Base-by-base conservation (phyloP, 768 basidiomycete species). In the Leucogyrophana mollusca region DNA sequence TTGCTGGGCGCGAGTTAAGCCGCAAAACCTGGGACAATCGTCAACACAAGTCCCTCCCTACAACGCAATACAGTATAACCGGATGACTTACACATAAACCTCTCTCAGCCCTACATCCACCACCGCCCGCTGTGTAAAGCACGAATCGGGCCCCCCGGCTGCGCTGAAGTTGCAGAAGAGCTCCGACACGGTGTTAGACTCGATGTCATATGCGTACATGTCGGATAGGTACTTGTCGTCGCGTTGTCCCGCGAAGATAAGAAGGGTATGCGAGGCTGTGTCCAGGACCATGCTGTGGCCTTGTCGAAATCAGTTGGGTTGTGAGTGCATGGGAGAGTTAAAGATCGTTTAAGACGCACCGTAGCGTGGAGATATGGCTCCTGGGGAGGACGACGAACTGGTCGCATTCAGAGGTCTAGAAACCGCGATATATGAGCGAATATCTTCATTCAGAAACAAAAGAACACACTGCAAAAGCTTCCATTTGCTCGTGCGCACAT, bases 261-360 rank as follows among this genome's bases (percentile, higher is more conserved):
- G 85, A 13, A 90, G 70, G 0, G 73, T 78, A 27, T 76, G 77
- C 0, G 75, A 65, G 9, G 61, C 64, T 4, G 82, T 70, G 44
- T 90, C 88, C 16, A 90, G 71, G 4, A 90, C 77, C 89, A 92
- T 91, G 3, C 87, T 88, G 64, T 91, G 89, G 0, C 87, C 86
- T 84, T n/a, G n/a, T n/a, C n/a, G n/a, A n/a, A n/a, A n/a, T n/a
- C n/a, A n/a, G n/a, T 32, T 4, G 17, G 36, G 22, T 22, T 23
- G 34, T 16, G 4, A 32, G 36, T 17, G 40, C 3, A 23, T 20
- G 43, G 45, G n/a, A 34, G 52, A 33, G 21, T 27, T 21, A 21
- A 33, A 34, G 30, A 40, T 38, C n/a, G n/a, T n/a, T n/a, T n/a
- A n/a, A n/a, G 4, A 59, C 69, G 42, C 55, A 81, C 83, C 87